Percentiles rank a stretch among this genome's conserved stretches.
These are phyloP conservation scores for Sporothrix schenckii DNA, from an alignment of 2,329 filamentous ascomycete genomes.

Conservation along the genomic window DNA sequence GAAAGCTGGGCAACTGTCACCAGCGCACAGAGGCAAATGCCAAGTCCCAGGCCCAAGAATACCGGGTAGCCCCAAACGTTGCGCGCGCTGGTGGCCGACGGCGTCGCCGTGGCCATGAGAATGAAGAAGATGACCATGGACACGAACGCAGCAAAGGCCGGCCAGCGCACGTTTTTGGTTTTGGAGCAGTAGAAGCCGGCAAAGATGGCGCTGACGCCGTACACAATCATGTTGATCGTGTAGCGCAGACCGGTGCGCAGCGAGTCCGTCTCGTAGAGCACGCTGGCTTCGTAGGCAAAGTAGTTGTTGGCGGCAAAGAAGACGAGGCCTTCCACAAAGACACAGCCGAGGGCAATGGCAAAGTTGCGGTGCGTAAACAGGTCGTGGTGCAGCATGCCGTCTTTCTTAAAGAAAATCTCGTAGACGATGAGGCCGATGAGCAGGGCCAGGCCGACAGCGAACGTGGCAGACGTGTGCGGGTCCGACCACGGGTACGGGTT, in stretches of 20 bases:
- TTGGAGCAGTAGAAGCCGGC: constrained; percentile 43
- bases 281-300: constrained; percentile 46
- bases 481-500: constrained; percentile 48
- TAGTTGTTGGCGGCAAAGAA: constrained; percentile 50
- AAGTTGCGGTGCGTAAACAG: constrained; percentile 47
- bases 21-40: constrained; percentile 35
- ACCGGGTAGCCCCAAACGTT: constrained; percentile 45
- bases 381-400: constrained; percentile 49
- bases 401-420: constrained; percentile 44
- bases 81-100: constrained; percentile 34
- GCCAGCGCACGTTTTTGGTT: constrained; percentile 40
- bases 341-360: constrained; percentile 43
- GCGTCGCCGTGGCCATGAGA: constrained; percentile 39
- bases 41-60: constrained; percentile 28
- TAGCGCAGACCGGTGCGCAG: constrained; percentile 44
- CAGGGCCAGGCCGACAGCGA: constrained; percentile 43
- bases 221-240: constrained; percentile 43
- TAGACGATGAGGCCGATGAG: constrained; percentile 42
- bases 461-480: constrained; percentile 44
- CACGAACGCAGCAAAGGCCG: constrained; percentile 39
- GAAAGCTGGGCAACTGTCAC: constrained; percentile 43
- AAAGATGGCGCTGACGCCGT: constrained; percentile 40
- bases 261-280: constrained; percentile 44
- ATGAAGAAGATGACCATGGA: constrained; percentile 41
- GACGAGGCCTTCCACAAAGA: constrained; percentile 46